A percentile compares a stretch with the other conserved stretches of the same genome.
Conservation (phyloP, 306 rosid genomes). For the Castanea sativa region DNA sequence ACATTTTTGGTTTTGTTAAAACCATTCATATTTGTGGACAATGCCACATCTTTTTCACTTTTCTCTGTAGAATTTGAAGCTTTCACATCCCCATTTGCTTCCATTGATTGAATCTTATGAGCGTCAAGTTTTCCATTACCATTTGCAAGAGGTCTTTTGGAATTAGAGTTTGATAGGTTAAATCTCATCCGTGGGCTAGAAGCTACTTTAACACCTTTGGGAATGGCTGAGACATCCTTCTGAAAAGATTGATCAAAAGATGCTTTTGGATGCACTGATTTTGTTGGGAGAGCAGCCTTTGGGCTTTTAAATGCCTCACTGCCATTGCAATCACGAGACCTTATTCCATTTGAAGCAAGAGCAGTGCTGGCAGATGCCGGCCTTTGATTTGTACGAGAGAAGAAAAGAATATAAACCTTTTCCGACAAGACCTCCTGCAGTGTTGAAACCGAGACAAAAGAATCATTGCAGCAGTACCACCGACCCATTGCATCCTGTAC, state of each 20-base stretch:
- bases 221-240: slow-evolving; percentile 40
- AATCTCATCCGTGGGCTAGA: slow-evolving; percentile 53
- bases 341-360: slow-evolving; percentile 57
- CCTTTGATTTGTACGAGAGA: slow-evolving; percentile 82
- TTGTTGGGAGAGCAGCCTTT: slow-evolving; percentile 43
- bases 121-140: slow-evolving; percentile 58
- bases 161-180: slow-evolving; percentile 50
- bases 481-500: slow-evolving; percentile 81
- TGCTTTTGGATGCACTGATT: slow-evolving; percentile 43
- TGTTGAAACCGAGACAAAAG: slow-evolving; percentile 70
- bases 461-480: slow-evolving; percentile 97
- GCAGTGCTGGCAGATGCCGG: slow-evolving; percentile 43
- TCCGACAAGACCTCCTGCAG: slow-evolving; percentile 89
- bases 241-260: slow-evolving; percentile 47
- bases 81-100: slow-evolving; percentile 52
- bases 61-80: slow-evolving; percentile 42
- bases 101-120: slow-evolving; percentile 34
- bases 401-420: slow-evolving; percentile 91
- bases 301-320: slow-evolving; percentile 46
- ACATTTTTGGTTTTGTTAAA: slow-evolving; percentile 31
- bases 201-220: slow-evolving; percentile 55
- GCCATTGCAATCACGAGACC: slow-evolving; percentile 64
- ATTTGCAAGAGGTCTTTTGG: slow-evolving; percentile 43
- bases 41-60: slow-evolving; percentile 43
- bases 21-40: slow-evolving; percentile 40